A percentile compares a stretch with the other conserved stretches of the same genome.
Evolutionary conservation across 805 yeast genomes (phyloP).

Genomic region (Saccharomyces cerevisiae): DNA sequence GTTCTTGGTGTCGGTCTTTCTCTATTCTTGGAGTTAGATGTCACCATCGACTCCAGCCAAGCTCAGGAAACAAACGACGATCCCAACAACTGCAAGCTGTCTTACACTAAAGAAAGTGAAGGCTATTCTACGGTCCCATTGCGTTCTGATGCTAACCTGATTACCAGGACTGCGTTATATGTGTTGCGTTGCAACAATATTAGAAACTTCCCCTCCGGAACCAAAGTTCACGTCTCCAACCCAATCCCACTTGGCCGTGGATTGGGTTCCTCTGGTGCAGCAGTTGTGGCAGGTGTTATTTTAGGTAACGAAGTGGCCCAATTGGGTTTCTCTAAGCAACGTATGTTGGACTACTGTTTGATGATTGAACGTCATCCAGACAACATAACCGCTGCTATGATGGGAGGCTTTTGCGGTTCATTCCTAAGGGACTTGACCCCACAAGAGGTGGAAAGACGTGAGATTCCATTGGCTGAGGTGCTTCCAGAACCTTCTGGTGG

Average conservation of each 20-base stretch:
- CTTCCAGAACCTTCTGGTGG: conserved; percentile 74
- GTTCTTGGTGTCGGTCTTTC: conserved; percentile 88
- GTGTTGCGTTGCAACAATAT: conserved; percentile 79
- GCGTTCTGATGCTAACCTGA: conserved; percentile 67
- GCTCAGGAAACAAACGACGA: conserved; percentile 44
- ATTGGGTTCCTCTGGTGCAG: conserved; percentile 95
- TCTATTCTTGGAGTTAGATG: conserved; percentile 62
- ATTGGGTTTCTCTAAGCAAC: conserved; percentile 60
- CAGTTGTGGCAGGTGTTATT: conserved; percentile 93
- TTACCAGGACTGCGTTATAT: conserved; percentile 88
- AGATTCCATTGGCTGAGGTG: conserved; percentile 78
- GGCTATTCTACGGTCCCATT: conserved; percentile 79
- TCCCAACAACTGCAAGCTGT: conserved; percentile 58
- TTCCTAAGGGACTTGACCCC: conserved; percentile 73
- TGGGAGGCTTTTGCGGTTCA: conserved; percentile 97
- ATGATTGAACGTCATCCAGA: conserved; percentile 99
- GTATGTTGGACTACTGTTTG: conserved; percentile 88
- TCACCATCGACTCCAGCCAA: conserved; percentile 47
- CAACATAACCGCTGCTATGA: conserved; percentile 96
- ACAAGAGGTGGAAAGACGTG: conserved; percentile 64
- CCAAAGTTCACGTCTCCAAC: conserved; percentile 69
- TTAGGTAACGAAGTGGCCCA: conserved; percentile 80
- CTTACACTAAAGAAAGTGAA: conserved; percentile 62
- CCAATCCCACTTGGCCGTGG: conserved; percentile 97
- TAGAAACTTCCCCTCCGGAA: conserved; percentile 72